Base-by-base conservation (phyloP, 768 basidiomycete genomes). In the Epithele typhae region DNA sequence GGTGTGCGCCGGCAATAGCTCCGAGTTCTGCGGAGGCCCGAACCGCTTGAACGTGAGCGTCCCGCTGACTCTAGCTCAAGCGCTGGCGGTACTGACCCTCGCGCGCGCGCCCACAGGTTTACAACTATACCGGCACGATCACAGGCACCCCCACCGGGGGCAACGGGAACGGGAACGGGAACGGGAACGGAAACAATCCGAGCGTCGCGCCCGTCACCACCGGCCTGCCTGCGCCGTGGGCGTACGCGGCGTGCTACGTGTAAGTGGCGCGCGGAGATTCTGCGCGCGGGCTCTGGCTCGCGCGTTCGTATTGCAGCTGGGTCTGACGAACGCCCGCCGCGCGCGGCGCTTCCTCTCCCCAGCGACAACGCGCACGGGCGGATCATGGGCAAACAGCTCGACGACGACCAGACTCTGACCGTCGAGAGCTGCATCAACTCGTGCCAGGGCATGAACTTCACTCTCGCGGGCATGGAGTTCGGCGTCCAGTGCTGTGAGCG, bases 11-110 rank as follows among this genome's bases (percentile, higher is more conserved):
- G 86, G 84, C 11, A 81, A 83, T 48, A 64, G 62, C 33, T 69
- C 78, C 0, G 79, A 87, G 56, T 79, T 79, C 49, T 90, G 87
- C 53, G 87, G 87, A 18, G 87, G 87, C 25, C 82, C 86, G 0
- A 73, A 82, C 57, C 67, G 77, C 36, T 67, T 88, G 18, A 83
- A 77, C 43, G 62, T 81, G 24, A 41, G 59, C 48, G 24, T 3
- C 36, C n/a, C 17, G 14, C 24, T 15, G 6, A 19, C 22, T 17
- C 6, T 21, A 0, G 7, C 30, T 17, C 23, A n/a, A n/a, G n/a
- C n/a, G n/a, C n/a, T n/a, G n/a, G n/a, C n/a, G n/a, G n/a, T 21
- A 25, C 3, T 14, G 15, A 32, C 25, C 11, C 37, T 48, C 30
- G 44, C 43, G 14, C 8, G 7, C 21, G 25, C 18, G 4, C 12